Evolutionary conservation across 108 stramenopile species (phyloP), one percentile per base, ranked within the genome.

Genomic region (Stephanodiscus minutulus): DNA sequence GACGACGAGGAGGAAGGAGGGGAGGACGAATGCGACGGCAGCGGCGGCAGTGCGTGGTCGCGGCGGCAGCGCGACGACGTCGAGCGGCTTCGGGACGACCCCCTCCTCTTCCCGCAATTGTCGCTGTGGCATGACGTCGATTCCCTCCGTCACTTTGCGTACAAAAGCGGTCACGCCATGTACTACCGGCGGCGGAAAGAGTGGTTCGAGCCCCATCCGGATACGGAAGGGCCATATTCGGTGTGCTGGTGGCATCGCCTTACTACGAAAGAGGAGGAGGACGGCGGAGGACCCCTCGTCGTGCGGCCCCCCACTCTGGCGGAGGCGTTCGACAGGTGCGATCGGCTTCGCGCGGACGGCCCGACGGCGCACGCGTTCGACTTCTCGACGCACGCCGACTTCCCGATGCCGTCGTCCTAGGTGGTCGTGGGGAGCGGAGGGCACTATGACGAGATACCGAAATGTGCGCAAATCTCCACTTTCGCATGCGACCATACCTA

Each of bases 81-180:
- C 43, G 55, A 36, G 15, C 17, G 57, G 6, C 50, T 75, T 5
- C 36, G 56, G 7, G 46, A 67, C 11, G 74, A 75, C 55, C 66
- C 66, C 24, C 43, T 75, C 22, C 55, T 75, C 13, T 68, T 75
- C 66, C 74, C 74, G 6, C 74, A 75, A 61, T 21, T 75, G 13
- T 75, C 74, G 27, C 27, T 75, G 22, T 75, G 74, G 74, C 1
- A 60, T 8, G 39, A 67, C 43, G 28, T 68, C 44, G 66, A 53
- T 5, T 35, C 66, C 21, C 11, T 75, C 6, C 39, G 46, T 5
- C 74, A 75, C 49, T 75, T 75, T 52, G 74, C 66, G n/a, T 75
- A 68, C 28, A 67, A 75, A 28, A 63, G 61, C 43, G 74, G 74
- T 0, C 74, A 75, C 68, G 74, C 74, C 66, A 75, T 75, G 66